Conservation (phyloP, 345 rosid species). For the Acer negundo region DNA sequence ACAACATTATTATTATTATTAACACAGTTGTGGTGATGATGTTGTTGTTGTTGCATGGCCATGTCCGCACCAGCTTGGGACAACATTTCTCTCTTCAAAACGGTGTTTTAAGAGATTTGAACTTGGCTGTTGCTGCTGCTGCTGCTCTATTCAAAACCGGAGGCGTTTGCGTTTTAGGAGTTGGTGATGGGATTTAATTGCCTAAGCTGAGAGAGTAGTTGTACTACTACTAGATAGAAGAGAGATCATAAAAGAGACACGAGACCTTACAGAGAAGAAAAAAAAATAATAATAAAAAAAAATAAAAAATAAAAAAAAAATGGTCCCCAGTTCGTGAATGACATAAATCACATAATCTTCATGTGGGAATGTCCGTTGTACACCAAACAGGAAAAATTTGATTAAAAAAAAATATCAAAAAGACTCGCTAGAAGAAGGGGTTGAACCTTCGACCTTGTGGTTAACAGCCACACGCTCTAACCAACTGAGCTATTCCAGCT, state of each 20-base stretch:
- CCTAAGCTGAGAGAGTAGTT: too few relatives aligned
- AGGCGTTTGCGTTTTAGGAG: too few relatives aligned
- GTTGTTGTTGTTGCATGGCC: not conserved
- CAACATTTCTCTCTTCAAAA: not conserved
- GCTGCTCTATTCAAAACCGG: too few relatives aligned
- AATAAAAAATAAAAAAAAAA: not conserved
- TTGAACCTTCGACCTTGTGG: slow-evolving; percentile 58
- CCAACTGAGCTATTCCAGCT: slow-evolving; percentile 58
- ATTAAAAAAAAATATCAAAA: not conserved
- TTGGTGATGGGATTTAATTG: too few relatives aligned
- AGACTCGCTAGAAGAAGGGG: slow-evolving; percentile 31
- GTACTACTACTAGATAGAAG: not conserved
- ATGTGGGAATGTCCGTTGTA: not conserved
- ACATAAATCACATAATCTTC: not conserved
- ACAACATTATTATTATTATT: too few relatives aligned
- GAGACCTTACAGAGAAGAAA: not conserved
- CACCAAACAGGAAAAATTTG: not conserved
- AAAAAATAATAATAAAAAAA: too few relatives aligned
- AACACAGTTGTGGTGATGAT: not conserved
- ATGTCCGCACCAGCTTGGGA: not conserved
- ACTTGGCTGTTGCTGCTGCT: not conserved
- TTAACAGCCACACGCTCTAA: slow-evolving; percentile 58
- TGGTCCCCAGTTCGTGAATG: slow-evolving; percentile 8
- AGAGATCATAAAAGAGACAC: not conserved
- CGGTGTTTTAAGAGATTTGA: not conserved